Evolutionary conservation across 768 basidiomycete genomes (phyloP).

Genomic region (Dacryopinax primogenitus): DNA sequence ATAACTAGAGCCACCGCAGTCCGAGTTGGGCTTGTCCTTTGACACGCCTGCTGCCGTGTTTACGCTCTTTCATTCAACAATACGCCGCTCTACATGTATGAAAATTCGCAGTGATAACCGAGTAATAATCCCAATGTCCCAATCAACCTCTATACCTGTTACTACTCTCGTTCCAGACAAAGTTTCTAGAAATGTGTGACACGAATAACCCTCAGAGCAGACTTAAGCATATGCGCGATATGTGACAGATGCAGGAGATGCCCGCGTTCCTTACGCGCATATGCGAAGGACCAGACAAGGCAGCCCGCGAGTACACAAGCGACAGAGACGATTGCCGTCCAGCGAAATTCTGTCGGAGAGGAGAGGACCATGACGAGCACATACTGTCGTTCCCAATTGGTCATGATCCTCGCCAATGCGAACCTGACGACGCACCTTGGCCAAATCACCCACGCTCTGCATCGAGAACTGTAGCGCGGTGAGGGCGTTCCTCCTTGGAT

Average conservation of each 20-base stretch:
- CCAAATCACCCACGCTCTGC: slow-evolving; percentile 26
- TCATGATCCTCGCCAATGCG: not conserved
- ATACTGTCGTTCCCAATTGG: slow-evolving; percentile 23
- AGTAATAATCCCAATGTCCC: no score
- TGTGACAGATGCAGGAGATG: slow-evolving; percentile 21
- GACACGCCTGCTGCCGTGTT: not conserved
- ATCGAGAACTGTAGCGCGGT: slow-evolving; percentile 30
- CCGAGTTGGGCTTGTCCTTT: not conserved
- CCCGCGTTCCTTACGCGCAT: slow-evolving; percentile 19
- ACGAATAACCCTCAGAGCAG: not conserved
- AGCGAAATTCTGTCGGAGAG: slow-evolving; percentile 27
- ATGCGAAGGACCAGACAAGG: slow-evolving; percentile 13
- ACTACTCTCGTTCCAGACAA: not conserved
- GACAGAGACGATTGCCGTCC: slow-evolving; percentile 29
- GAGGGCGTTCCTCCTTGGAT: slow-evolving; percentile 37
- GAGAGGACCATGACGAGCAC: slow-evolving; percentile 28
- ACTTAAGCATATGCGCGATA: not conserved
- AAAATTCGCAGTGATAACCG: no score
- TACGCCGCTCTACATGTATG: no score
- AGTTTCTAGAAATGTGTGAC: not conserved
- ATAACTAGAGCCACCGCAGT: not conserved
- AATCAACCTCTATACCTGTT: no score
- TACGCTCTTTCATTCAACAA: no score
- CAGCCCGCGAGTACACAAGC: slow-evolving; percentile 24
- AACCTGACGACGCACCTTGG: slow-evolving; percentile 15